Percentiles rank a stretch among this genome's conserved stretches.
Evolutionary conservation across 176 grass and related monocot species (phyloP).

Genomic region (Paspalum vaginatum): DNA sequence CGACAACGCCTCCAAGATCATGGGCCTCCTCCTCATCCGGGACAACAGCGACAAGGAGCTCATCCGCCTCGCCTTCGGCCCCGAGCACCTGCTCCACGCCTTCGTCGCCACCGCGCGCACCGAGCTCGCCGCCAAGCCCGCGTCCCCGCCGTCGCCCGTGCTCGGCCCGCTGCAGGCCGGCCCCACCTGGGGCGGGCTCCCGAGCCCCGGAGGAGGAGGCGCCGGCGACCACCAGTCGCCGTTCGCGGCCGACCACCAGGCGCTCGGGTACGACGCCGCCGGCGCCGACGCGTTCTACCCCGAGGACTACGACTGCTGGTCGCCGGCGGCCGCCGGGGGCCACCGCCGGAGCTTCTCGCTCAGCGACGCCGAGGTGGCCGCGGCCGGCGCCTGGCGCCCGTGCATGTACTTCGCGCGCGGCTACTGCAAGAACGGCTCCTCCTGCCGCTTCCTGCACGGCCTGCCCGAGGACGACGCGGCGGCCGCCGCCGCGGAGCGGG

Average conservation of each 20-base stretch:
- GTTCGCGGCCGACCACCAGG: constrained; percentile 22
- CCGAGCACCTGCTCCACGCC: constrained; percentile 66
- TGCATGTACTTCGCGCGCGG: constrained; percentile 63
- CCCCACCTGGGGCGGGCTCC: constrained; percentile 8
- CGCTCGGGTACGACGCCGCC: constrained; percentile 16
- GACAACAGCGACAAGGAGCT: constrained; percentile 77
- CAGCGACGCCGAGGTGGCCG: constrained; percentile 28
- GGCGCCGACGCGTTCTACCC: constrained; percentile 24
- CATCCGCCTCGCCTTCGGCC: constrained; percentile 81
- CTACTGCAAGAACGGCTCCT: constrained; percentile 59
- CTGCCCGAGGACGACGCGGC: constrained; percentile 34
- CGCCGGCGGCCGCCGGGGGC: background rate
- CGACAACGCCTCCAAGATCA: constrained; percentile 71
- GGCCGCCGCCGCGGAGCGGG: constrained; percentile 47
- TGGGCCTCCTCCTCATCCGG: constrained; percentile 69
- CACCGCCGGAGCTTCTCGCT: constrained; percentile 46
- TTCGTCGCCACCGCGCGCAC: constrained; percentile 55
- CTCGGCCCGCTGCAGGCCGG: constrained; percentile 16
- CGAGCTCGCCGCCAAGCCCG: constrained; percentile 40
- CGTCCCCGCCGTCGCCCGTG: constrained; percentile 12
- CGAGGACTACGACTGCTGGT: constrained; percentile 46
- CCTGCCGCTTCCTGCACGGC: constrained; percentile 54
- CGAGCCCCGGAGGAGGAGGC: background rate
- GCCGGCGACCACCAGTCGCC: background rate
- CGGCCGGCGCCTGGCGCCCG: constrained; percentile 41